phyloP scores from a whole-genome alignment of 2,329 filamentous ascomycete species.

The Phialocephala subalpina region DNA sequence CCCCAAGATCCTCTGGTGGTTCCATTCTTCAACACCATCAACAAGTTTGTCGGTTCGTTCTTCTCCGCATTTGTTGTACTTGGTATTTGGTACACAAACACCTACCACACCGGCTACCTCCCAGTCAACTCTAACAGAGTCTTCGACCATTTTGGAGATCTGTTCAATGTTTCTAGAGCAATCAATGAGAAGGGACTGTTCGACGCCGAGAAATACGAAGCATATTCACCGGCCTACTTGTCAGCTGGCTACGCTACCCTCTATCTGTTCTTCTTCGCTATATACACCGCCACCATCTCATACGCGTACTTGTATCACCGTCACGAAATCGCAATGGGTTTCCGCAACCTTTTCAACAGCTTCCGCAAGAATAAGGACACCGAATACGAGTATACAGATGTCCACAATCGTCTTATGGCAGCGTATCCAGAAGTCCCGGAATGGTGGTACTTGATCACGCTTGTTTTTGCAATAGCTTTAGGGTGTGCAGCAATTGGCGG shows the following conservation, averaged over 20 bases:
- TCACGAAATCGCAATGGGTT: constrained; percentile 65
- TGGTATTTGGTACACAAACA: constrained; percentile 63
- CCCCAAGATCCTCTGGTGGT: constrained; percentile 68
- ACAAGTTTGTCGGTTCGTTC: constrained; percentile 68
- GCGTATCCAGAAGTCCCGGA: constrained; percentile 57
- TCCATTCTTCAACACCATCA: constrained; percentile 77
- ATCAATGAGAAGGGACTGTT: constrained; percentile 55
- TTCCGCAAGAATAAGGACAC: constrained; percentile 49
- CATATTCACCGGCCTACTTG: constrained; percentile 74
- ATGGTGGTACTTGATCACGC: constrained; percentile 60
- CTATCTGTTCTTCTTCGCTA: constrained; percentile 74
- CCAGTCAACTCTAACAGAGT: constrained; percentile 75
- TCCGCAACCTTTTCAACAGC: constrained; percentile 45
- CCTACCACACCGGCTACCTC: constrained; percentile 69
- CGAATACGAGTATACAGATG: constrained; percentile 47
- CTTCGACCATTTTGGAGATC: constrained; percentile 74
- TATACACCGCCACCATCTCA: constrained; percentile 75
- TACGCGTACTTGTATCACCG: constrained; percentile 73
- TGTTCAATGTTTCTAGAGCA: constrained; percentile 71
- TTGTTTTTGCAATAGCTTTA: constrained; percentile 53
- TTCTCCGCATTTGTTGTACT: constrained; percentile 51
- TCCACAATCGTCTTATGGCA: constrained; percentile 58
- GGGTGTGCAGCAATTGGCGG: constrained; percentile 56
- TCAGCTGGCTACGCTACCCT: constrained; percentile 75
- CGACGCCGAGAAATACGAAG: constrained; percentile 62